phyloP scores from a whole-genome alignment of 1,139 yeast genomes.

The Geotrichum histeridarum region DNA sequence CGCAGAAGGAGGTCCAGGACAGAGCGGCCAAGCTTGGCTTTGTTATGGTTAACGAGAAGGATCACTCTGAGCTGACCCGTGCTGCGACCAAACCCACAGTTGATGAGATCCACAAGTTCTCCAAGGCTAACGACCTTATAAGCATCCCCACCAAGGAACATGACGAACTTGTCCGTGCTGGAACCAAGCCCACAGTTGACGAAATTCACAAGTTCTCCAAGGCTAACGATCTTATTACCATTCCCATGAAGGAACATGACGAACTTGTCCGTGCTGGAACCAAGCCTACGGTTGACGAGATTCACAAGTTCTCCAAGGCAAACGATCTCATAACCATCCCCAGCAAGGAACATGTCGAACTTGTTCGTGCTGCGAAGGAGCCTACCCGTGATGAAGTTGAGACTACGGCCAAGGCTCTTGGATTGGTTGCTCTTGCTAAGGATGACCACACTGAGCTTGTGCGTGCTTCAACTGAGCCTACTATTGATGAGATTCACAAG shows the following conservation, averaged over 20 bases:
- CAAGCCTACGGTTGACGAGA: constrained; percentile 28
- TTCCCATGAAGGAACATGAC: constrained; percentile 22
- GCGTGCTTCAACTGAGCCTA: constrained; percentile 38
- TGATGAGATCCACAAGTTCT: constrained; percentile 28
- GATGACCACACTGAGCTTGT: constrained; percentile 31
- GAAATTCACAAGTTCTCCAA: constrained; percentile 28
- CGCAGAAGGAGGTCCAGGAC: constrained; percentile 30
- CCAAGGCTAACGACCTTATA: constrained; percentile 24
- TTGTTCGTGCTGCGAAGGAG: constrained; percentile 26
- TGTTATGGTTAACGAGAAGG: constrained; percentile 29
- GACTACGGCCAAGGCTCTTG: constrained; percentile 33
- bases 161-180: constrained; percentile 18
- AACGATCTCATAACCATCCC: constrained; percentile 27
- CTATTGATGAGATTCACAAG: constrained; percentile 28
- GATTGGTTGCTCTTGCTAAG: constrained; percentile 20
- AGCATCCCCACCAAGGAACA: constrained; percentile 23
- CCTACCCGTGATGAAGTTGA: constrained; percentile 42
- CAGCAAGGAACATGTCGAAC: constrained; percentile 17
- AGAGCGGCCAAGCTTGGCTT: constrained; percentile 36
- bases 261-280: constrained; percentile 19
- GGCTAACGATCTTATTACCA: constrained; percentile 24
- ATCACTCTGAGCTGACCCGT: constrained; percentile 25
- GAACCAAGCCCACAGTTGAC: constrained; percentile 25
- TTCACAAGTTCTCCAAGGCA: constrained; percentile 24
- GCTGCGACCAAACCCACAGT: constrained; percentile 25